Base-by-base conservation (phyloP, 306 rosid genomes). In the Lathyrus tuberosus region DNA sequence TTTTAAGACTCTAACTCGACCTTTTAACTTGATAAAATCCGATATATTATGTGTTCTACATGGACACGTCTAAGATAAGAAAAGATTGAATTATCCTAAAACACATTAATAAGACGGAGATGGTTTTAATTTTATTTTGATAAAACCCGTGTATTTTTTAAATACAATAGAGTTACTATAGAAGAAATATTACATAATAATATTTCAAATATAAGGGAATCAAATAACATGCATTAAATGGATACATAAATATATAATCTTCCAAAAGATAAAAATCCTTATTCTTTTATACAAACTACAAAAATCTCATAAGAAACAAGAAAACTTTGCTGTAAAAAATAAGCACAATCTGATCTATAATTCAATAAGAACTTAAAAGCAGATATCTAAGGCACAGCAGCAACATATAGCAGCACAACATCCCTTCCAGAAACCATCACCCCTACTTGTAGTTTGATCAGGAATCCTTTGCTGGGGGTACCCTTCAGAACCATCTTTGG, bases 351-450 rank as follows among this genome's bases (percentile, higher is more conserved):
- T 46, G 14, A 33, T 20, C 66, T 44, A 30, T 49, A 28, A 40
- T 51, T 58, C 78, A 80, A 74, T 58, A 41, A 74, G 10, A 56
- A 26, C 62, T 56, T 28, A 56, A 48, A 65, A 77, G 81, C 83
- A 75, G 0, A 66, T 42, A 41, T 81, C 88, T 71, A 81, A 15
- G 20, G 62, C 74, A 18, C 85, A 76, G 51, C 84, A 80, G 78
- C 87, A 80, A 62, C 87, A 83, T 30, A 80, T 1, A 66, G 72
- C 76, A 74, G 85, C 83, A 67, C 72, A 76, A 72, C 87, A 83
- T 77, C 87, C 82, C 43, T 79, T 73, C 82, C 75, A 83, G 38
- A 83, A 83, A 8, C 84, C 84, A 67, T 79, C 84, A 42, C 84
- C 84, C 54, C 56, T 79, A 31, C 61, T 53, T 6, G 63, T 76